Conservation (phyloP, 768 basidiomycete genomes). For the Cystofilobasidium macerans region DNA sequence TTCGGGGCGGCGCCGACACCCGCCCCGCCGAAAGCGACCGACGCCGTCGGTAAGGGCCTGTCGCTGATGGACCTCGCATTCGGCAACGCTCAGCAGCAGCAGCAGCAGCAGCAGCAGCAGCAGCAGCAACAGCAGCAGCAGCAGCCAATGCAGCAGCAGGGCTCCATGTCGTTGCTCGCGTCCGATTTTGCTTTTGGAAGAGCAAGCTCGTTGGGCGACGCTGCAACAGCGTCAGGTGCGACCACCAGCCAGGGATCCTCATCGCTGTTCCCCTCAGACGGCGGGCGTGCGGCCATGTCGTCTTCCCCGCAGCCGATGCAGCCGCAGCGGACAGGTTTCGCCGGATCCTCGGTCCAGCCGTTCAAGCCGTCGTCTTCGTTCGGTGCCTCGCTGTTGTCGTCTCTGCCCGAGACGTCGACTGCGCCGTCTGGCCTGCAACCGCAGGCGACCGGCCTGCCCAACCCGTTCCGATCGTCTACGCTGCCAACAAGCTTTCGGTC, state of each 20-base stretch:
- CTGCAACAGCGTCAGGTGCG: constrained; percentile 32
- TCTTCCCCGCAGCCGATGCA: constrained; percentile 35
- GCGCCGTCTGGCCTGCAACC: constrained; percentile 9
- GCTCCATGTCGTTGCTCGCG: constrained; percentile 43
- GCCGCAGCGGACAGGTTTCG: constrained; percentile 47
- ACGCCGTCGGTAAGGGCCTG: constrained; percentile 63
- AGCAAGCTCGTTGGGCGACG: constrained; percentile 47
- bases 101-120: constrained; percentile 13
- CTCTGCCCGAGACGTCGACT: constrained; percentile 57
- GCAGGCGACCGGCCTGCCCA: constrained; percentile 9
- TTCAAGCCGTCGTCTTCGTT: constrained; percentile 76
- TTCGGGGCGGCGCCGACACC: constrained; percentile 61
- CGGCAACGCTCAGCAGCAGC: constrained; percentile 7
- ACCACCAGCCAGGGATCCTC: constrained; percentile 11
- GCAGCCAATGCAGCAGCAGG: not conserved
- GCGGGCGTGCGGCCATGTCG: constrained; percentile 21
- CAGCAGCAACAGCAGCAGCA: constrained; percentile 17
- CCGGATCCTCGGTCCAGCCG: constrained; percentile 51
- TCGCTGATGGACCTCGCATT: constrained; percentile 63
- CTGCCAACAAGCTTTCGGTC: constrained; percentile 3
- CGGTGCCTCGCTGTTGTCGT: constrained; percentile 61
- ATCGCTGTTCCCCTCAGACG: constrained; percentile 23
- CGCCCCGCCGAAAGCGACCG: constrained; percentile 40
- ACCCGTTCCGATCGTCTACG: constrained; percentile 21
- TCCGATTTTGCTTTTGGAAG: constrained; percentile 56